Base-by-base conservation (phyloP, 2,329 filamentous ascomycete species). In the Cercospora sesami region DNA sequence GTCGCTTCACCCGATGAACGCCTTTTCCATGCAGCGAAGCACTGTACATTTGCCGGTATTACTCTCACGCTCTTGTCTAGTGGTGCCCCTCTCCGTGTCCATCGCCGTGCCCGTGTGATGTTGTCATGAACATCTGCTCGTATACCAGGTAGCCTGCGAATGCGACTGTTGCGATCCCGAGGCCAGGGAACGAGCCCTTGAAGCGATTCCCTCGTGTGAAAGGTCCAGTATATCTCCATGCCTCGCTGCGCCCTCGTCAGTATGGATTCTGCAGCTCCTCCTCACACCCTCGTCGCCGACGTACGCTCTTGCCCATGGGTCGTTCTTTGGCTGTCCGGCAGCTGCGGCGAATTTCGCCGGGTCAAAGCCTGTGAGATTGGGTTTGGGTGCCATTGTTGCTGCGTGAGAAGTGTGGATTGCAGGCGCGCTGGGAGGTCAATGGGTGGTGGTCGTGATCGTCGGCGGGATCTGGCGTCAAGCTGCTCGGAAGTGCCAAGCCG, bases 361-460 rank as follows among this genome's bases (percentile, higher is more conserved):
- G 84, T 95, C 90, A 86, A 98, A 98, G 83, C 94, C 94, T 76
- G 94, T 97, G 81, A 96, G 88, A 86, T 92, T 93, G 78, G 87
- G 85, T 71, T 63, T 78, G 31, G 74, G 74, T 74, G 85, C 80
- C 85, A 87, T 87, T 76, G 74, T 80, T 73, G 70, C 71, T 70
- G 21, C 66, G 75, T 69, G 9, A 9, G 31, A 10, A 39, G 14
- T 23, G 51, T 57, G 64, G 8, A 12, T 55, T 18, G 30, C 36
- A 26, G 21, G 59, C 21, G 48, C n/a, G 57, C 60, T 33, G 21
- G 36, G 26, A 28, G 30, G 30, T 36, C 36, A 63, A 39, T 62
- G 66, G 33, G 57, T 59, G 53, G 63, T 31, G 53, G 53, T 39
- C 16, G 53, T 28, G 26, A 51, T 53, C 59, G 23, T 16, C 53